Percentiles rank a stretch among this genome's conserved stretches.
Conservation (phyloP, 2,329 filamentous ascomycete species). For the Cryphonectria parasitica region DNA sequence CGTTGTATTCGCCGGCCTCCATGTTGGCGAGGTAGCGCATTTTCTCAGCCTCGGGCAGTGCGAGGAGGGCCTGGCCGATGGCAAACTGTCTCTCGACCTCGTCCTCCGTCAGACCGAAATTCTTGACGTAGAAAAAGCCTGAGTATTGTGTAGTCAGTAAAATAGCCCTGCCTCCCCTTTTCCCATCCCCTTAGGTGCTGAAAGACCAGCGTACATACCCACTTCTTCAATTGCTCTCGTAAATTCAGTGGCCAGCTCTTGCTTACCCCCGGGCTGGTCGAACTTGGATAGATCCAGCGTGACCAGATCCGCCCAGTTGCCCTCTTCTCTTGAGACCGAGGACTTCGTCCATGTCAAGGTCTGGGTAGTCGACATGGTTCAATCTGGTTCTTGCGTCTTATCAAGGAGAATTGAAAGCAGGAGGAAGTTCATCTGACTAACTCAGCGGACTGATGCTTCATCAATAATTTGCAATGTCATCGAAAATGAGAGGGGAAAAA, state of each 20-base stretch:
- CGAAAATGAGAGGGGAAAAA: not conserved
- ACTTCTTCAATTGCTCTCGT: constrained; percentile 20
- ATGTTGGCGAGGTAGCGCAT: constrained; percentile 51
- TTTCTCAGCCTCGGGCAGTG: constrained; percentile 57
- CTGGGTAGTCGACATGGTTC: constrained; percentile 14
- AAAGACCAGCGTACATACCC: constrained; percentile 7
- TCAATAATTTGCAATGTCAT: not conserved
- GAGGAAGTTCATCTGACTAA: not conserved
- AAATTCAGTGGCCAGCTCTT: constrained; percentile 34
- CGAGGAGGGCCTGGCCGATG: constrained; percentile 53
- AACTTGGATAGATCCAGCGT: constrained; percentile 25
- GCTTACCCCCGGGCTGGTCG: constrained; percentile 25
- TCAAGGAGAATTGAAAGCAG: not conserved
- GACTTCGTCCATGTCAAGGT: constrained; percentile 17
- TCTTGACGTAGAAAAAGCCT: constrained; percentile 61
- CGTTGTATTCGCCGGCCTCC: constrained; percentile 55
- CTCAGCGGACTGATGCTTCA: not conserved
- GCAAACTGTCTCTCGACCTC: constrained; percentile 61
- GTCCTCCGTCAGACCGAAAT: constrained; percentile 59
- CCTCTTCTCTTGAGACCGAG: not conserved
- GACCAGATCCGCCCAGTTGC: constrained; percentile 21
- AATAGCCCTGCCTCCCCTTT: no score
- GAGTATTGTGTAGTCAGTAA: not conserved
- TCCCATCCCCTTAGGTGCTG: no score
- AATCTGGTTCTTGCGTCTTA: not conserved